Conservation (phyloP, 2,329 filamentous ascomycete genomes). For the Teratosphaeria epicoccoides region DNA sequence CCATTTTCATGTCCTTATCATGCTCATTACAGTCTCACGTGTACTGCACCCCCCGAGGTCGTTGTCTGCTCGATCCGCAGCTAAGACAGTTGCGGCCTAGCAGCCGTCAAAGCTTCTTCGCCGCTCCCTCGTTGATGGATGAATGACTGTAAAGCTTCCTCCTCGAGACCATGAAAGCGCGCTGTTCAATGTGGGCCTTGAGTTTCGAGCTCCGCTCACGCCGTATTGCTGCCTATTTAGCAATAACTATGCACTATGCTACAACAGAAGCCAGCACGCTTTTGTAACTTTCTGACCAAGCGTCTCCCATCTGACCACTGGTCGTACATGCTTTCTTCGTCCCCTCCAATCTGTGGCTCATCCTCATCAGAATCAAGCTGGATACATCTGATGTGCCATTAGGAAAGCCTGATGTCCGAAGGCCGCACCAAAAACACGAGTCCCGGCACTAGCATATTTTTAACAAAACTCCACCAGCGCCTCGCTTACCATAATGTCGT, state of each 20-base stretch:
- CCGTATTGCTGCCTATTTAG: not conserved
- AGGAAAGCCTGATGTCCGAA: not conserved
- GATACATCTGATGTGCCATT: not conserved
- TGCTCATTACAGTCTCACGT: no score
- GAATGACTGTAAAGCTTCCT: no score
- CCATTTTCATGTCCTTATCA: no score
- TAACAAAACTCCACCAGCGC: slow-evolving; percentile 19
- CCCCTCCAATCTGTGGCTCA: no score
- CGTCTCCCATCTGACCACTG: not conserved
- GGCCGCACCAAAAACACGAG: not conserved
- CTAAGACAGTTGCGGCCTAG: no score
- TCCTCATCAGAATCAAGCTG: not conserved
- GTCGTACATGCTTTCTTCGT: no score
- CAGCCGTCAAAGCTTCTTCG: no score
- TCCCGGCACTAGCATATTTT: not conserved
- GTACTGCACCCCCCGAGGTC: no score
- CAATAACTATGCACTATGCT: not conserved
- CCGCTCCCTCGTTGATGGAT: no score
- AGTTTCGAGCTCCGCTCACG: not conserved
- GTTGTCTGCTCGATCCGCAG: no score
- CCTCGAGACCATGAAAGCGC: no score
- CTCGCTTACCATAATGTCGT: slow-evolving; percentile 15
- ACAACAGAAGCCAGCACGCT: not conserved
- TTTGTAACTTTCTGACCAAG: not conserved
- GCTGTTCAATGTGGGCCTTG: no score